Evolutionary conservation across 495 filamentous ascomycete genomes (phyloP).

Genomic region (Extremus antarcticus): DNA sequence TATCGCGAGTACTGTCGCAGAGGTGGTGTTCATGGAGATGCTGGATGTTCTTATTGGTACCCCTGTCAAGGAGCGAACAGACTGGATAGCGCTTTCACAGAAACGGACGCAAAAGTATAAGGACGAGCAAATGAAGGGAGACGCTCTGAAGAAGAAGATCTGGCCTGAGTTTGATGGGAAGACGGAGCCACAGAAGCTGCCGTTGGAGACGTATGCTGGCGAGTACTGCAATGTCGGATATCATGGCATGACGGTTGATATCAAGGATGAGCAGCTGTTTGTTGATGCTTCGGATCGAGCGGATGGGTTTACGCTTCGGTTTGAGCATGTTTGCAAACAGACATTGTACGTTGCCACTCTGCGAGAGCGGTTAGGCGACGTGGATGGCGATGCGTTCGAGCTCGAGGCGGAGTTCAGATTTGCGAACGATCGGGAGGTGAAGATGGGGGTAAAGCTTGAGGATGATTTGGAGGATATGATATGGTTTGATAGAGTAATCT

Average conservation of each 20-base stretch:
- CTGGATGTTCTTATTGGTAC: slow-evolving; percentile 6
- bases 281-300: slow-evolving; percentile 11
- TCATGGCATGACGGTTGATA: slow-evolving; percentile 1
- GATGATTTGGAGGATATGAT: slow-evolving; percentile 4
- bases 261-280: slow-evolving; percentile 9
- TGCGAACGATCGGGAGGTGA: slow-evolving; percentile 2
- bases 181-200: slow-evolving; percentile 1
- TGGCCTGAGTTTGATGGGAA: slow-evolving; percentile 2
- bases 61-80: slow-evolving; percentile 1
- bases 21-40: neutral
- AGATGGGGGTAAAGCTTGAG: slow-evolving; percentile 11
- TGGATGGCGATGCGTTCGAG: neutral
- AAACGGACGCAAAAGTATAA: neutral
- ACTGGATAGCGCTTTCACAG: slow-evolving; percentile 1
- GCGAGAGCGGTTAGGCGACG: neutral
- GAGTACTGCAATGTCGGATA: slow-evolving; percentile 11
- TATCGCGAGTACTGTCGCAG: neutral
- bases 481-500: slow-evolving; percentile 10
- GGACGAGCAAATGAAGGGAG: neutral
- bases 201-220: slow-evolving; percentile 5
- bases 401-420: slow-evolving; percentile 8
- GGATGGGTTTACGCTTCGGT: slow-evolving; percentile 6
- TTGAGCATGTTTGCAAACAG: slow-evolving; percentile 13
- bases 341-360: slow-evolving; percentile 9
- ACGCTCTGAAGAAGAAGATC: slow-evolving; percentile 3